Evolutionary conservation across 2,329 filamentous ascomycete species (phyloP), one percentile per base, ranked within the genome.

Genomic region (Fusarium avenaceum): DNA sequence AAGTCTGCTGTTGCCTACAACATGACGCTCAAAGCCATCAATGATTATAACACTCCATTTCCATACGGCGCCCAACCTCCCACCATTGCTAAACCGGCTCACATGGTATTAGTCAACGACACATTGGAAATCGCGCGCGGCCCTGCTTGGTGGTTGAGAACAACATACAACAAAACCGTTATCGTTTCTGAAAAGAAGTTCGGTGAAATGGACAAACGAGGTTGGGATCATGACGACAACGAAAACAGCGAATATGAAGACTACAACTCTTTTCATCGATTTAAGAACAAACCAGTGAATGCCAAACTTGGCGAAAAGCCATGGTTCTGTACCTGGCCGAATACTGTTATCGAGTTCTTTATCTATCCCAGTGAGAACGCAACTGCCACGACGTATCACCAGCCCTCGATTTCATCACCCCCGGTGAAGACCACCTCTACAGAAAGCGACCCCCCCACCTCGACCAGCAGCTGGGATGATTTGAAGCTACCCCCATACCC

Each of bases 271-370:
- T 53, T 54, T 42, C 54, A 70, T 15, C 72, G 62, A 7, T 73
- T 67, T 19, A 70, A 67, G 51, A 70, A 61, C 7, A 55, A 71
- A 22, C 28, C 46, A 20, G 55, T 67, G 4, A 74, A 75, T 13
- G 79, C 80, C 1, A 73, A 80, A 60, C 74, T 76, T 0, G 86
- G 86, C 13, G 85, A 88, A 46, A 84, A 78, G 58, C 83, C 84
- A 1, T 89, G 87, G 87, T 80, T 89, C 22, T 89, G 87, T 72
- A 84, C 79, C 3, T 89, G 87, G 86, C 84, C 85, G 3, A 79
- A 82, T 28, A 87, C 85, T 1, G 78, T 81, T 4, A 78, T 89
- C 7, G 86, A 89, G 51, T 75, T 87, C 5, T 87, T 87, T 67
- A 85, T 89, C 40, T 89, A 87, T 65, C 81, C 85, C 1, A 77